Evolutionary conservation across 805 yeast genomes (phyloP).

Genomic region (Barnettozyma populi): DNA sequence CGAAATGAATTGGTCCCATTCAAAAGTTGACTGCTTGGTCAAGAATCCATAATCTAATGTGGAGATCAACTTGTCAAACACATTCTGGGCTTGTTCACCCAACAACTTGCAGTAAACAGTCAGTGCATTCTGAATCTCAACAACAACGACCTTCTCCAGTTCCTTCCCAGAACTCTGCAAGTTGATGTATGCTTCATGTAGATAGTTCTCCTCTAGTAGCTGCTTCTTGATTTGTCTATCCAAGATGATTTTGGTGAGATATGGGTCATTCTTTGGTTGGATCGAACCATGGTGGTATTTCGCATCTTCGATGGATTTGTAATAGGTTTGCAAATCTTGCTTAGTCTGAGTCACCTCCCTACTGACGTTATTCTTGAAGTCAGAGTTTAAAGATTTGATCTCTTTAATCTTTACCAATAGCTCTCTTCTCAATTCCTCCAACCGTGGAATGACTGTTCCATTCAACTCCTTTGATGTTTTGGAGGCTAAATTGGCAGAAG

Average conservation of each 20-base stretch:
- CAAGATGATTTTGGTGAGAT: conserved; percentile 59
- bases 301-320: conserved; percentile 61
- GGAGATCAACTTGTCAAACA: conserved; percentile 60
- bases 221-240: conserved; percentile 78
- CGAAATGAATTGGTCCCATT: conserved; percentile 81
- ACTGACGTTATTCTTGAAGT: conserved; percentile 71
- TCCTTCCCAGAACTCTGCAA: conserved; percentile 85
- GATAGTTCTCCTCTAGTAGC: conserved; percentile 74
- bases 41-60: conserved; percentile 65
- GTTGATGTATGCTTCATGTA: conserved; percentile 85
- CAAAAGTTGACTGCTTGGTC: conserved; percentile 71
- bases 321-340: conserved; percentile 45
- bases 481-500: conserved; percentile 53
- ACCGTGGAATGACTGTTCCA: conserved; percentile 55
- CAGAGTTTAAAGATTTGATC: conserved; percentile 74
- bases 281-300: conserved; percentile 38
- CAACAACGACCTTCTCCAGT: conserved; percentile 79
- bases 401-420: conserved; percentile 80
- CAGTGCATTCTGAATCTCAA: conserved; percentile 80
- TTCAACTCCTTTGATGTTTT: conserved; percentile 55
- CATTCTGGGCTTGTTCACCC: conserved; percentile 68
- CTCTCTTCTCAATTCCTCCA: conserved; percentile 69
- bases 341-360: conserved; percentile 68
- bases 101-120: conserved; percentile 64
- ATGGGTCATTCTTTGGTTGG: conserved; percentile 72